A percentile compares a stretch with the other conserved stretches of the same genome.
These are phyloP conservation scores for Trifolium repens DNA, from an alignment of 306 rosid species.

Conservation along the genomic window DNA sequence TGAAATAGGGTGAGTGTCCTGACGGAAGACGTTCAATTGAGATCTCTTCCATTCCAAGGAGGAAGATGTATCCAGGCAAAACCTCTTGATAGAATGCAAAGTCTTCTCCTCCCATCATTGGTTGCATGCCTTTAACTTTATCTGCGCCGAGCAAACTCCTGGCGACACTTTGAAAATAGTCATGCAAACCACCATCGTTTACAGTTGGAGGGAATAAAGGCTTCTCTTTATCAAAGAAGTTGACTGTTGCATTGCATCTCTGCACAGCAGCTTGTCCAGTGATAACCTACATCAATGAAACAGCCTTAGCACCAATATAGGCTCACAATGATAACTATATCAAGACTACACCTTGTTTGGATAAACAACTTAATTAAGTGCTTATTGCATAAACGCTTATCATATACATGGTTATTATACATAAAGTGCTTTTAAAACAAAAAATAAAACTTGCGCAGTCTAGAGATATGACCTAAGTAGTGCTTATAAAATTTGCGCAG, in stretches of 20 bases:
- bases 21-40: slow-evolving; percentile 50
- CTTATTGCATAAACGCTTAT: background rate
- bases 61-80: slow-evolving; percentile 79
- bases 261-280: slow-evolving; percentile 85
- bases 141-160: slow-evolving; percentile 64
- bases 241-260: slow-evolving; percentile 82
- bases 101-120: slow-evolving; percentile 88
- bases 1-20: slow-evolving; percentile 68
- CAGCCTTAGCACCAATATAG: slow-evolving; percentile 19
- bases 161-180: slow-evolving; percentile 63
- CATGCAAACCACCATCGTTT: slow-evolving; percentile 66
- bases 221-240: slow-evolving; percentile 60
- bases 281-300: slow-evolving; percentile 65
- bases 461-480: no score
- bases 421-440: background rate
- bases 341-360: background rate
- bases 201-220: slow-evolving; percentile 73
- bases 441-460: no score
- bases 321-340: slow-evolving; percentile 20
- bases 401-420: background rate
- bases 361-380: background rate
- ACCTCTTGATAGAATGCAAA: slow-evolving; percentile 80
- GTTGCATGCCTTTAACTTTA: slow-evolving; percentile 59
- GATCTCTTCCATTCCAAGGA: slow-evolving; percentile 73
- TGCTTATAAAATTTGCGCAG: no score